phyloP scores from a whole-genome alignment of 352 stramenopile species.

The Halophytophthora polymorphica region DNA sequence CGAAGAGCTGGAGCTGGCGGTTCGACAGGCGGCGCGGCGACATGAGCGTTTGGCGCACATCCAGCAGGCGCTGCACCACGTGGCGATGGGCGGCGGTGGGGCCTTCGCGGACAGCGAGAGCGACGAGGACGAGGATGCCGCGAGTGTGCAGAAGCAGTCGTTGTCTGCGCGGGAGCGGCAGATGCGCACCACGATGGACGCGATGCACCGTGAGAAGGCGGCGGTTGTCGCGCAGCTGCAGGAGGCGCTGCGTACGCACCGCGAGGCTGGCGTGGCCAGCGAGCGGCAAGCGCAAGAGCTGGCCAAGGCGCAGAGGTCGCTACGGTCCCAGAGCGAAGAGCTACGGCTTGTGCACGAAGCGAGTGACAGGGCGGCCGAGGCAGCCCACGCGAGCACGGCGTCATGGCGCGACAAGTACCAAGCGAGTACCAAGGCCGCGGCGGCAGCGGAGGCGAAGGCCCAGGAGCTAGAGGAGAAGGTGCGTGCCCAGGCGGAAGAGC shows the following conservation, averaged over 20 bases:
- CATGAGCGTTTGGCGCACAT: conserved; percentile 29
- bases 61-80: conserved; percentile 42
- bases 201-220: conserved; percentile 58
- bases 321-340: conserved; percentile 43
- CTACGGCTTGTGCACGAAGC: conserved; percentile 34
- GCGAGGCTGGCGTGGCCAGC: conserved; percentile 34
- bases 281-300: conserved; percentile 65
- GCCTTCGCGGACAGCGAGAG: conserved; percentile 7
- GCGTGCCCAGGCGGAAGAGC: conserved; percentile 39
- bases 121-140: conserved; percentile 5
- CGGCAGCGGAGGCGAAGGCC: conserved; percentile 27
- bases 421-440: conserved; percentile 29
- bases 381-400: conserved; percentile 31
- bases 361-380: conserved; percentile 40
- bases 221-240: conserved; percentile 55
- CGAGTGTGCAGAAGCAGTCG: conserved; percentile 1
- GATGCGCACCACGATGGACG: conserved; percentile 46
- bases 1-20: conserved; percentile 28
- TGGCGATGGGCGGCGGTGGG: conserved; percentile 21
- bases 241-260: conserved; percentile 48
- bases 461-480: conserved; percentile 48
- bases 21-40: conserved; percentile 25
- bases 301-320: conserved; percentile 40
- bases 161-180: conserved; percentile 29
- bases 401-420: conserved; percentile 63